phyloP scores from a whole-genome alignment of 73 alveolate species.

The Paramecium primaurelia region DNA sequence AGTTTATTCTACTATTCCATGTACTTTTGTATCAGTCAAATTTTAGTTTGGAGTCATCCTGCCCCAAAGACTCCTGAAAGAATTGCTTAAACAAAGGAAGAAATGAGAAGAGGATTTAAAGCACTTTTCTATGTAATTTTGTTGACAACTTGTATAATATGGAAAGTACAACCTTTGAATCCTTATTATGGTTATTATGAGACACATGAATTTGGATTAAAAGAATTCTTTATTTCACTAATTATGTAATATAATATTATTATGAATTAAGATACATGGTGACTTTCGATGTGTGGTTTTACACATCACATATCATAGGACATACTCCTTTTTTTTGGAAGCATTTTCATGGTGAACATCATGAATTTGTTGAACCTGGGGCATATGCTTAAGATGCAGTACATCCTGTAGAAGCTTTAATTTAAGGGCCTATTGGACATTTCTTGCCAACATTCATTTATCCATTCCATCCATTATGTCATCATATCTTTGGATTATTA shows the following conservation, averaged over 20 bases:
- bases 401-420: constrained; percentile 51
- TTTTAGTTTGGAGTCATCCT: constrained; percentile 1
- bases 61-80: background rate
- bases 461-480: constrained; percentile 51
- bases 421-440: constrained; percentile 58
- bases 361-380: constrained; percentile 51
- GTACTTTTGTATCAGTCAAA: background rate
- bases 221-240: constrained; percentile 19
- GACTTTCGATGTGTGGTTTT: constrained; percentile 55
- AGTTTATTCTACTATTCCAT: background rate
- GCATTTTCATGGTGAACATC: constrained; percentile 41
- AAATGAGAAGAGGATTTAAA: constrained; percentile 23
- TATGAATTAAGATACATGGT: constrained; percentile 18
- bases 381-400: constrained; percentile 63
- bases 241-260: background rate
- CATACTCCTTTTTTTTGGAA: constrained; percentile 59
- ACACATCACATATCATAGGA: constrained; percentile 5
- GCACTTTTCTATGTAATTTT: constrained; percentile 45
- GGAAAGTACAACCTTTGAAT: constrained; percentile 37
- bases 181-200: constrained; percentile 59
- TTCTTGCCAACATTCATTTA: constrained; percentile 37
- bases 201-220: constrained; percentile 20
- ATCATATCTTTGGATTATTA: constrained; percentile 36
- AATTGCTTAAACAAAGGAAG: background rate
- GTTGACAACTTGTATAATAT: constrained; percentile 13